A percentile compares a stretch with the other conserved stretches of the same genome.
Evolutionary conservation across 192 early-diverging fungal genomes (phyloP).

Genomic region (Coemansia sp.): DNA sequence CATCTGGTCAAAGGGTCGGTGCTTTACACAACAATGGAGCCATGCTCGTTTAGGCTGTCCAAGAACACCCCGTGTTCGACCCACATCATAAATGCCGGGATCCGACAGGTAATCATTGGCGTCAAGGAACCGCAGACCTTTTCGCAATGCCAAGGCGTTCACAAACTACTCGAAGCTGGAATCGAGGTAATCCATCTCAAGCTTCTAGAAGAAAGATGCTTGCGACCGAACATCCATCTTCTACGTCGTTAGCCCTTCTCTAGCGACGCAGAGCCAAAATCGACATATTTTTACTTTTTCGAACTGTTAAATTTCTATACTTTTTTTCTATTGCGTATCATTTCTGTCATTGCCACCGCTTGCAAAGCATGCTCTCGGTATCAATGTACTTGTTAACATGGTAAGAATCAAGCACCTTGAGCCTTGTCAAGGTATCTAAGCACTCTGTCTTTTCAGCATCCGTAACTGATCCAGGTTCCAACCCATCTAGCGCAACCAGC

Average conservation of each 20-base stretch:
- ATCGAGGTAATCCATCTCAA: conserved; percentile 74
- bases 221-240: conserved; percentile 70
- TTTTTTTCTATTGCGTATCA: conserved; percentile 1
- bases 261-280: background rate
- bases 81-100: conserved; percentile 61
- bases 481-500: conserved; percentile 22
- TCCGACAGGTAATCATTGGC: conserved; percentile 83
- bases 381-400: conserved; percentile 36
- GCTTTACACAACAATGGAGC: conserved; percentile 99
- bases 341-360: conserved; percentile 11
- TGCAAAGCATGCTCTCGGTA: conserved; percentile 14
- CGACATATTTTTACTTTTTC: background rate
- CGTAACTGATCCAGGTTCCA: conserved; percentile 9
- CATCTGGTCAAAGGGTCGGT: conserved; percentile 52
- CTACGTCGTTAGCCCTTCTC: conserved; percentile 15
- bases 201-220: conserved; percentile 72
- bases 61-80: conserved; percentile 78
- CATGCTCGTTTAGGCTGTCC: conserved; percentile 83
- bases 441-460: conserved; percentile 25
- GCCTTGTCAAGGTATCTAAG: conserved; percentile 15
- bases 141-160: conserved; percentile 75
- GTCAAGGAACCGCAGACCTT: conserved; percentile 88
- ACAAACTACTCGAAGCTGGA: conserved; percentile 65
- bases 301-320: background rate
- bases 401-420: conserved; percentile 26